phyloP scores from a whole-genome alignment of 75 land plant species.

The Picea glauca region DNA sequence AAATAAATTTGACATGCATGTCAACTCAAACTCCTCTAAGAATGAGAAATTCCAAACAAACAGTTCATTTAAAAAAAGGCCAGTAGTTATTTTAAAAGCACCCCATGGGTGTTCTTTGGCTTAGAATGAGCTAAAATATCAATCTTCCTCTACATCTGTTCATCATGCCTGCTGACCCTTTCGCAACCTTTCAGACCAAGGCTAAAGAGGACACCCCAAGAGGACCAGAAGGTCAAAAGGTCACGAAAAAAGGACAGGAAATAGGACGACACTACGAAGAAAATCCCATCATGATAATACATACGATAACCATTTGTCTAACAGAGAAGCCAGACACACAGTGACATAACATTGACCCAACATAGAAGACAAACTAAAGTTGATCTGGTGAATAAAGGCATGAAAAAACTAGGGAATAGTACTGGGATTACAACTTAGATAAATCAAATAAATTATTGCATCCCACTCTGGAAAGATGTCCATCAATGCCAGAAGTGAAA shows the following conservation, averaged over 20 bases:
- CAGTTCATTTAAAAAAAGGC: background rate
- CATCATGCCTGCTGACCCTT: background rate
- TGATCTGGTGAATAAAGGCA: background rate
- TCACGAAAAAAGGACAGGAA: background rate
- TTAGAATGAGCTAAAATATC: background rate
- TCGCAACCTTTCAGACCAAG: background rate
- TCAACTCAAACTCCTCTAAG: background rate
- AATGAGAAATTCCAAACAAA: background rate
- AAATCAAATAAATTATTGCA: background rate
- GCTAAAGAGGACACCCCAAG: background rate
- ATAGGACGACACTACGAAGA: background rate
- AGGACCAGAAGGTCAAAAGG: background rate
- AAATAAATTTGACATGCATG: background rate
- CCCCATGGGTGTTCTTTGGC: background rate
- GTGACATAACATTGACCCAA: background rate
- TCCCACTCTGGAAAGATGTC: background rate
- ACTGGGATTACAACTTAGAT: background rate
- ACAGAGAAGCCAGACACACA: background rate
- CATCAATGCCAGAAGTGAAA: too few relatives aligned
- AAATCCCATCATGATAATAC: background rate
- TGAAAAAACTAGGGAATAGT: background rate
- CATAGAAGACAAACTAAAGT: too few relatives aligned
- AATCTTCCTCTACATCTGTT: background rate
- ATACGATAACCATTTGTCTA: too few relatives aligned
- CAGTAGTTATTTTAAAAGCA: conserved; percentile 11